Conservation (phyloP, 345 rosid genomes). For the Eucalyptus regnans region DNA sequence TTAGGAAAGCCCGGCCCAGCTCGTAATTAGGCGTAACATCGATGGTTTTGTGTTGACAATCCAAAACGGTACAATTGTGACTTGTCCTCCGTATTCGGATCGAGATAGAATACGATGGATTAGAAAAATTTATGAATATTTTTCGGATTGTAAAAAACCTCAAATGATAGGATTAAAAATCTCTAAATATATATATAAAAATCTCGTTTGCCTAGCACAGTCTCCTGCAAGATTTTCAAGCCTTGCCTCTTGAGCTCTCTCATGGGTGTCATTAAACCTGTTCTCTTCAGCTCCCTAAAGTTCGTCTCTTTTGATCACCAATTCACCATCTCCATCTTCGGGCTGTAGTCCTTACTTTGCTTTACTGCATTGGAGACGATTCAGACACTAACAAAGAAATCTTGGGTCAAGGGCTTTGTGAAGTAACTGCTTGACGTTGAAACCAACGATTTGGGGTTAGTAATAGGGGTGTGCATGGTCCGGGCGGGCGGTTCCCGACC, state of each 20-base stretch:
- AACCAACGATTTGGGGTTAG: too few relatives aligned
- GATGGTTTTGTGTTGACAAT: too few relatives aligned
- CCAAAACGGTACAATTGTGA: background rate
- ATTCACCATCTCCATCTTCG: background rate
- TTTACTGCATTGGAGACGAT: background rate
- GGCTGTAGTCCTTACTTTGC: background rate
- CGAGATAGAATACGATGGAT: background rate
- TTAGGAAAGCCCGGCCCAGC: background rate
- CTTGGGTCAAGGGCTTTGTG: background rate
- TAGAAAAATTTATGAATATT: too few relatives aligned
- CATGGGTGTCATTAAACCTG: background rate
- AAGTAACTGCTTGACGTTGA: too few relatives aligned
- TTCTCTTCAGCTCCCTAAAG: background rate
- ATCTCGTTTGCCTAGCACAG: fast-evolving
- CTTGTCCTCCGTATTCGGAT: background rate
- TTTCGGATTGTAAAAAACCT: too few relatives aligned
- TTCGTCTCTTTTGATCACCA: background rate
- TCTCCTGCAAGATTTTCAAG: background rate
- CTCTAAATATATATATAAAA: too few relatives aligned
- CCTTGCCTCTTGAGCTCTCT: background rate
- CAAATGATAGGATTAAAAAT: background rate
- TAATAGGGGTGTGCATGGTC: too few relatives aligned
- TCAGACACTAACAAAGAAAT: fast-evolving
- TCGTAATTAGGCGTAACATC: background rate
- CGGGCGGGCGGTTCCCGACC: too few relatives aligned